Conservation (phyloP, 306 rosid species). For the Rosa persica region DNA sequence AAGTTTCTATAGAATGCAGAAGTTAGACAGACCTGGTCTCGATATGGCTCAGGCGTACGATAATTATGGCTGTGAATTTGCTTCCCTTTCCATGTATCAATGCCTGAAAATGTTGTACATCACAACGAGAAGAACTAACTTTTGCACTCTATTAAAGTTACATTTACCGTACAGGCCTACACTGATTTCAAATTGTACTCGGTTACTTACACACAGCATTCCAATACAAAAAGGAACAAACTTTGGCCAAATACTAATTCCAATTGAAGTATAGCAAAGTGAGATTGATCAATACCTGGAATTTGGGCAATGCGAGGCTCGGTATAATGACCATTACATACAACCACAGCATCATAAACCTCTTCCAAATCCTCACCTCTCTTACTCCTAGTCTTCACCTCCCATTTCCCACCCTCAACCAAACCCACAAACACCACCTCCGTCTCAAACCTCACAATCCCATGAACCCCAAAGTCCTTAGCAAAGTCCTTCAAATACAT, state of each 20-base stretch:
- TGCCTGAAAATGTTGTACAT: slow-evolving; percentile 21
- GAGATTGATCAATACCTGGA: slow-evolving; percentile 29
- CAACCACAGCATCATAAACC: slow-evolving; percentile 46
- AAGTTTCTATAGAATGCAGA: background rate
- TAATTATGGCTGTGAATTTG: slow-evolving; percentile 55
- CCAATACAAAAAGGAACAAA: background rate
- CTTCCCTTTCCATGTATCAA: slow-evolving; percentile 40
- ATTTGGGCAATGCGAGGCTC: slow-evolving; percentile 43
- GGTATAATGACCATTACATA: slow-evolving; percentile 42
- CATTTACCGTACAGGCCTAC: too few relatives aligned
- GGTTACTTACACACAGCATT: background rate
- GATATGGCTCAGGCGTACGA: slow-evolving; percentile 41
- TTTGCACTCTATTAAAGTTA: background rate
- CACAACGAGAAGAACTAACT: background rate
- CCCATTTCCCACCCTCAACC: slow-evolving; percentile 37
- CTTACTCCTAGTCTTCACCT: slow-evolving; percentile 31
- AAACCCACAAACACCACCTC: slow-evolving; percentile 39
- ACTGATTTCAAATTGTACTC: background rate
- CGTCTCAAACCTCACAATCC: slow-evolving; percentile 37
- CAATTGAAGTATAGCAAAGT: background rate
- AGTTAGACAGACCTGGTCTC: slow-evolving; percentile 47
- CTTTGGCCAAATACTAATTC: slow-evolving; percentile 4
- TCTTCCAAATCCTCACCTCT: slow-evolving; percentile 24
- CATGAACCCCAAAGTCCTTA: slow-evolving; percentile 35
- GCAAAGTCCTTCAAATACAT: slow-evolving; percentile 45